Base-by-base conservation (phyloP, 2,329 filamentous ascomycete species). In the Cercospora sesami region DNA sequence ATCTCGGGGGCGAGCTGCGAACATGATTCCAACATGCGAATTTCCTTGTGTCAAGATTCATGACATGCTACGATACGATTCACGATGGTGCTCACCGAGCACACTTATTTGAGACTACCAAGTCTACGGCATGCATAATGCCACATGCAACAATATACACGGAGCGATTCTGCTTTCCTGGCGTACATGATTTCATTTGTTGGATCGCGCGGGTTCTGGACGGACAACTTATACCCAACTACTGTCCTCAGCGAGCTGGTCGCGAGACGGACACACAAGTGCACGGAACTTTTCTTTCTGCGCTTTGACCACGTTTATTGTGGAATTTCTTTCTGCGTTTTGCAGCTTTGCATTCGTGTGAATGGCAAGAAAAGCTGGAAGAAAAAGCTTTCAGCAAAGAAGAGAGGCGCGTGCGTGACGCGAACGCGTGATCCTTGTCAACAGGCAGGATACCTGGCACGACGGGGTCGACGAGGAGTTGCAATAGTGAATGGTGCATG, bases 1-100 rank as follows among this genome's bases (percentile, higher is more conserved):
- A 90, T 73, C 82, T 91, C 14, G 89, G 89, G 21, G 89, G 88
- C 62, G 87, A 90, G 76, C 81, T 91, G 28, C 36, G 67, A 62
- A 60, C 51, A 48, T 65, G 60, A 68, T 28, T 42, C 57, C 42
- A 18, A 45, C n/a, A 31, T 51, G 60, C 63, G 21, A 51, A 51
- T 59, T 60, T 66, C 31, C 53, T 48, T 60, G 33, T 60, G 60
- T 64, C 59, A 39, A 42, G 58, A 26, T 42, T 64, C 58, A 58
- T 60, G 60, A 53, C 60, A 62, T 66, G 64, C 64, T 63, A 68
- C 60, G 67, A 68, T 66, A 66, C 59, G 59, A 66, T 63, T 65
- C 45, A 68, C 63, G 64, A 63, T 55, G 59, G 36, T 48, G 59
- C 60, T 59, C 60, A 33, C 39, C 42, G 21, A 62, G 42, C 45